Evolutionary conservation across 2,329 filamentous ascomycete genomes (phyloP).

Genomic region (Echinosphaeria canescens): DNA sequence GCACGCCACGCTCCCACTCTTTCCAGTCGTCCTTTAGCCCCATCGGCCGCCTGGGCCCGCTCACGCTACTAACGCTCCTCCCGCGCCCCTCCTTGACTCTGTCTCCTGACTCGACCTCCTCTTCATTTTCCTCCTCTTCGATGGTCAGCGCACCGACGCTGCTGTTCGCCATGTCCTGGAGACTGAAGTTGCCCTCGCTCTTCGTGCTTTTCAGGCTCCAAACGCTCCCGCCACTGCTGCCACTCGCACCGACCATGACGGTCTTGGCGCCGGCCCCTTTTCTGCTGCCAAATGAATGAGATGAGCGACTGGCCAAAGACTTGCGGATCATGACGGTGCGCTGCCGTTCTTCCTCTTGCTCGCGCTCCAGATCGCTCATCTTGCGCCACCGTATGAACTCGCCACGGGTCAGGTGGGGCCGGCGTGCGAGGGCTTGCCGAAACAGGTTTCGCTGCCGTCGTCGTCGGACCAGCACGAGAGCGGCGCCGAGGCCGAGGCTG

Average conservation of each 20-base stretch:
- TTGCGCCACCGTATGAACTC: conserved; percentile 7
- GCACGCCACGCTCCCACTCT: conserved; percentile 13
- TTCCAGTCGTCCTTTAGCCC: conserved; percentile 15
- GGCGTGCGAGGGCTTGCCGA: too few relatives aligned
- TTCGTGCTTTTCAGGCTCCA: too few relatives aligned
- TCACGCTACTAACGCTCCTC: too few relatives aligned
- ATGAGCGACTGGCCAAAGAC: conserved; percentile 13
- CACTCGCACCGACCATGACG: conserved; percentile 1
- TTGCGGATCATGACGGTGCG: conserved; percentile 19
- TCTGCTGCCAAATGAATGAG: conserved; percentile 1
- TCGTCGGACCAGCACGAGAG: too few relatives aligned
- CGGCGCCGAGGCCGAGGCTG: too few relatives aligned
- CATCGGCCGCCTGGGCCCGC: too few relatives aligned
- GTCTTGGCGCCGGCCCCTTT: conserved; percentile 1
- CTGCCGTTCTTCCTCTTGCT: conserved; percentile 14
- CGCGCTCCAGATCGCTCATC: conserved; percentile 7
- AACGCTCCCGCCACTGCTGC: conserved; percentile 1
- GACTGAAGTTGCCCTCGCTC: too few relatives aligned
- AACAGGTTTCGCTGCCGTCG: too few relatives aligned
- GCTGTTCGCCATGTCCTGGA: too few relatives aligned
- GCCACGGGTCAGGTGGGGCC: conserved; percentile 5
- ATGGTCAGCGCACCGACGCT: not conserved
- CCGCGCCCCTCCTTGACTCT: too few relatives aligned
- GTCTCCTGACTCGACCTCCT: conserved; percentile 5
- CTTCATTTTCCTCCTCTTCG: conserved; percentile 5